Evolutionary conservation across 2,329 filamentous ascomycete genomes (phyloP).

Genomic region (Ascochyta fabae): DNA sequence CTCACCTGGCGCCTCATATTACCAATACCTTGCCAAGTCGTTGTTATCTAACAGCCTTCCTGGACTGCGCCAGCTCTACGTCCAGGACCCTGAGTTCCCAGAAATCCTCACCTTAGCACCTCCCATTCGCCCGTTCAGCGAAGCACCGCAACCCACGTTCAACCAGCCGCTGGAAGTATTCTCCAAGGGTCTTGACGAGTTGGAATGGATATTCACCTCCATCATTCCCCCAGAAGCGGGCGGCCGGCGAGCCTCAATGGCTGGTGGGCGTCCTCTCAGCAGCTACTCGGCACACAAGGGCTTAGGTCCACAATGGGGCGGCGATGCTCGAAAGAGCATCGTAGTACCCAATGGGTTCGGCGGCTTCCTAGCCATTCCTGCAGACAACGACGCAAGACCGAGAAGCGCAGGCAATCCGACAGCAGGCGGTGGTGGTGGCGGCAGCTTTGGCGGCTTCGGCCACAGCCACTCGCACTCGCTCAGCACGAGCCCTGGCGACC

Average conservation of each 20-base stretch:
- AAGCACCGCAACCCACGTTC: constrained; percentile 52
- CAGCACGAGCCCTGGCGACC: constrained; percentile 26
- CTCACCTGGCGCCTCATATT: constrained; percentile 68
- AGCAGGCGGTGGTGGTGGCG: constrained; percentile 24
- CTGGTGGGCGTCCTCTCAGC: constrained; percentile 53
- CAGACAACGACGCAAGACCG: constrained; percentile 40
- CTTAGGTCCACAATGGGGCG: constrained; percentile 64
- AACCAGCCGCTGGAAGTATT: constrained; percentile 67
- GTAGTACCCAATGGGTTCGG: constrained; percentile 73
- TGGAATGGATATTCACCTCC: constrained; percentile 71
- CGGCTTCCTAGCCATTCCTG: constrained; percentile 69
- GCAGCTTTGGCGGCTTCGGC: constrained; percentile 14
- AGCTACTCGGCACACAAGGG: constrained; percentile 55
- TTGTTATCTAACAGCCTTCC: constrained; percentile 79
- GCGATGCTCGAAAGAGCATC: constrained; percentile 65
- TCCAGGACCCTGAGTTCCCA: constrained; percentile 82
- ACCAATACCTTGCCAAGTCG: constrained; percentile 84
- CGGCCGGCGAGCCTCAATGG: constrained; percentile 49
- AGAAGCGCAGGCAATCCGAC: constrained; percentile 41
- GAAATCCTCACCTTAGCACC: constrained; percentile 78
- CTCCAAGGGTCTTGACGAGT: constrained; percentile 70
- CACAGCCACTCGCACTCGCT: constrained; percentile 37
- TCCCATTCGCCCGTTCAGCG: constrained; percentile 62
- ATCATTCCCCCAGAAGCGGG: constrained; percentile 60
- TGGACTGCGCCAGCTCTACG: constrained; percentile 77